Evolutionary conservation across 495 filamentous ascomycete genomes (phyloP).

Genomic region (Podospora tetraspora): DNA sequence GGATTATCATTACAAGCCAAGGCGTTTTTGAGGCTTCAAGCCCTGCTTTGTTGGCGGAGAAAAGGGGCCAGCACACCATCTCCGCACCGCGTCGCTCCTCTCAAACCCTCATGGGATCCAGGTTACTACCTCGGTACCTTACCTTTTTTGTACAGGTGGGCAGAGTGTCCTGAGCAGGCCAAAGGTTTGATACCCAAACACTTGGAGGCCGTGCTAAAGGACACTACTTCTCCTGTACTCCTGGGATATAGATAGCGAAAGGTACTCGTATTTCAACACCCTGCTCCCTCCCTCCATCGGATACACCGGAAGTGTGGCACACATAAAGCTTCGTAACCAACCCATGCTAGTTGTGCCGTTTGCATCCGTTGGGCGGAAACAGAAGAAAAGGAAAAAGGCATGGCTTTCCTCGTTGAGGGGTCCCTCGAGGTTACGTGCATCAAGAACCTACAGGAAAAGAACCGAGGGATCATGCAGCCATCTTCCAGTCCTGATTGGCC

Average conservation of each 20-base stretch:
- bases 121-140: too few relatives aligned
- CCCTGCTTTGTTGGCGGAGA: not conserved
- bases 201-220: not conserved
- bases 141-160: too few relatives aligned
- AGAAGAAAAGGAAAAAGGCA: not conserved
- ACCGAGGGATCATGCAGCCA: not conserved
- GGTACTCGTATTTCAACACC: not conserved
- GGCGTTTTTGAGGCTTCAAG: not conserved
- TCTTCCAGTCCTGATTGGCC: not conserved
- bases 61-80: not conserved
- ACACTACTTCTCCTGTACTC: too few relatives aligned
- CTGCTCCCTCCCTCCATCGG: not conserved
- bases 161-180: not conserved
- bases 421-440: slow-evolving; percentile 11
- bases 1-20: not conserved
- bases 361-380: not conserved
- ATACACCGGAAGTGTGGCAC: not conserved
- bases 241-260: too few relatives aligned
- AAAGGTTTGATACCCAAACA: not conserved
- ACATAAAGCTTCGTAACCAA: not conserved
- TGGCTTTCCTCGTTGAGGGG: not conserved
- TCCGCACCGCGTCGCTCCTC: not conserved
- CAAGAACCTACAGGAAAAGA: not conserved
- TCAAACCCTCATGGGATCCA: not conserved
- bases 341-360: not conserved